These are phyloP conservation scores for Stylosanthes scabra DNA, from an alignment of 331 rosid species.

Conservation along the genomic window DNA sequence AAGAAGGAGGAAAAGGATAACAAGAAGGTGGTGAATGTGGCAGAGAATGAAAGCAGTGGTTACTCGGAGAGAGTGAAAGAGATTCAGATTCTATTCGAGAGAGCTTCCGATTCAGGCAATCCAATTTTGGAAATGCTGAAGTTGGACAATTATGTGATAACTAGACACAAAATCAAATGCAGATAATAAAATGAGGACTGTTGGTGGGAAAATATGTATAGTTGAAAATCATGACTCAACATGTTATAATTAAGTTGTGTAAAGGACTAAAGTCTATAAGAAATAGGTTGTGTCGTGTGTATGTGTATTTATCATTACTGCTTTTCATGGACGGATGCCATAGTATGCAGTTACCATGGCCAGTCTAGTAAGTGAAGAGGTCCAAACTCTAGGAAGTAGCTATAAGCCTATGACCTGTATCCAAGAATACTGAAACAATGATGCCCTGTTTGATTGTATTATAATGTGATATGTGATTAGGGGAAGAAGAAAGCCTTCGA, in stretches of 20 bases:
- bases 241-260: no score
- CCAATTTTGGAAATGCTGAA: slow-evolving; percentile 59
- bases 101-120: slow-evolving; percentile 73
- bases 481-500: no score
- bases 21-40: background rate
- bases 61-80: slow-evolving; percentile 53
- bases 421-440: background rate
- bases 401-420: background rate
- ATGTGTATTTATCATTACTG: background rate
- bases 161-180: no score
- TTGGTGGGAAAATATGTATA: no score
- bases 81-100: slow-evolving; percentile 64
- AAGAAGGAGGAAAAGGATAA: background rate
- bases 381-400: background rate
- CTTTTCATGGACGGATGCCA: background rate
- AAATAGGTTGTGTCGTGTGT: background rate
- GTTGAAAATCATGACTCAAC: no score
- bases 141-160: no score
- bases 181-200: no score
- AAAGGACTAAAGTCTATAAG: background rate
- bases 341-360: background rate
- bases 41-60: slow-evolving; percentile 31
- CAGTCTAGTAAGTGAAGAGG: background rate
- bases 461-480: background rate
- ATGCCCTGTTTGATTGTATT: background rate